Evolutionary conservation across 108 stramenopile genomes (phyloP), one percentile per base, ranked within the genome.

Genomic region (Cylindrotheca fusiformis): DNA sequence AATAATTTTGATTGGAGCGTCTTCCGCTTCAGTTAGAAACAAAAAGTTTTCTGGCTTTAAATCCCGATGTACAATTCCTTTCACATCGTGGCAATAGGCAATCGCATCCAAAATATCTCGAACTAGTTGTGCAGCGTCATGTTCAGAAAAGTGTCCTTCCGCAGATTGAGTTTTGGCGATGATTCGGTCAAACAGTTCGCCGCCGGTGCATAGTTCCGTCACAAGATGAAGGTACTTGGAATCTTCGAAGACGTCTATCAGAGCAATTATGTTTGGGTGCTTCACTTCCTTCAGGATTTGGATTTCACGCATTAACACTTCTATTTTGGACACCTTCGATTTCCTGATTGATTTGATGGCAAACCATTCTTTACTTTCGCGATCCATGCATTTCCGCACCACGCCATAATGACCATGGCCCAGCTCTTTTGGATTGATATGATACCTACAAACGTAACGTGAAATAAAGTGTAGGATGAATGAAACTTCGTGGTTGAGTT

Each of bases 1-100:
- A 68, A 98, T 97, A 67, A 99, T 95, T 69, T 97, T 97, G 44
- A 99, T 83, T 30, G 79, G 81, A 2, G 94, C 65, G 60, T 84
- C 81, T 53, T 97, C 94, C 0, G 71, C 81, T 32, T 81, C 73
- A 21, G 80, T 88, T 27, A 87, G 65, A 59, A 98, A 93, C 6
- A 99, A 67, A 70, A 98, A 98, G 63, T 98, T 98, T 58, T 97
- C 94, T 3, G 87, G 92, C 70, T 99, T 99, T 48, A 99, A 76
- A 77, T 99, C 99, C 0, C 99, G 83, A 72, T 99, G 99, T n/a
- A 91, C 90, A 74, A 92, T 92, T 17, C 73, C 76, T 72, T 91
- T 94, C 24, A 77, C 79, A 48, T 92, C 94, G 68, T 99, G 98
- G 77, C 96, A 97, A 60, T 97, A 97, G 6, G 76, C 71, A 55